Percentiles rank a stretch among this genome's conserved stretches.
Conservation (phyloP, 441 rosid species). For the Flueggea neowawraea region DNA sequence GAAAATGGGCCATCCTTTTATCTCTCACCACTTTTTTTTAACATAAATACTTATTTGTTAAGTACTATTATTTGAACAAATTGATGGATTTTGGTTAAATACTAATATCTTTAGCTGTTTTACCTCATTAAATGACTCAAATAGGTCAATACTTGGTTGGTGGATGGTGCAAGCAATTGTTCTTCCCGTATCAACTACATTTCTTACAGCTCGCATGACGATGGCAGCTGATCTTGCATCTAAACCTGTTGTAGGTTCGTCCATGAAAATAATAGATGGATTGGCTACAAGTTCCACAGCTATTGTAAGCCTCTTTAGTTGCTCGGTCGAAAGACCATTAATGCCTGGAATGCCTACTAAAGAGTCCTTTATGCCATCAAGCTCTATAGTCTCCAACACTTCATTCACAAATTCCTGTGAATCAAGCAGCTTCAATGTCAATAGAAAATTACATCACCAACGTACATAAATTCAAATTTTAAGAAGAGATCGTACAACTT, state of each 20-base stretch:
- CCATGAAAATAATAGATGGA: conserved; percentile 62
- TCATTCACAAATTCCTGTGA: conserved; percentile 42
- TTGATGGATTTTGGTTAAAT: too few species aligned
- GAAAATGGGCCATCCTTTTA: too few species aligned
- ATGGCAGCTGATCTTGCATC: conserved; percentile 63
- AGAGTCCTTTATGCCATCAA: conserved; percentile 32
- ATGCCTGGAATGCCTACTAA: conserved; percentile 45
- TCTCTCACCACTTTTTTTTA: too few species aligned
- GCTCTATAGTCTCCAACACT: conserved; percentile 50
- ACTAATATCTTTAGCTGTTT: too few species aligned
- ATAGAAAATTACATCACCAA: not conserved
- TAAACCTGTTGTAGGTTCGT: conserved; percentile 58
- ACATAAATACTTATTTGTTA: too few species aligned
- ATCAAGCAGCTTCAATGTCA: not conserved
- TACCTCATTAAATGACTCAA: conserved; percentile 58
- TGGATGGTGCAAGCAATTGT: conserved; percentile 60
- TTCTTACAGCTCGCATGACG: conserved; percentile 59
- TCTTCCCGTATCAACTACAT: conserved; percentile 48
- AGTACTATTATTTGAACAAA: too few species aligned
- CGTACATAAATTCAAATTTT: not conserved
- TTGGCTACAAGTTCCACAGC: conserved; percentile 63
- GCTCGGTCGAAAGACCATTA: conserved; percentile 52
- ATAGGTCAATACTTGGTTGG: conserved; percentile 55
- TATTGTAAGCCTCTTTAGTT: conserved; percentile 53
- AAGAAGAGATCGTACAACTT: conserved; percentile 3